phyloP scores from a whole-genome alignment of 2,329 filamentous ascomycete genomes.

The Cladophialophora chaetospira region DNA sequence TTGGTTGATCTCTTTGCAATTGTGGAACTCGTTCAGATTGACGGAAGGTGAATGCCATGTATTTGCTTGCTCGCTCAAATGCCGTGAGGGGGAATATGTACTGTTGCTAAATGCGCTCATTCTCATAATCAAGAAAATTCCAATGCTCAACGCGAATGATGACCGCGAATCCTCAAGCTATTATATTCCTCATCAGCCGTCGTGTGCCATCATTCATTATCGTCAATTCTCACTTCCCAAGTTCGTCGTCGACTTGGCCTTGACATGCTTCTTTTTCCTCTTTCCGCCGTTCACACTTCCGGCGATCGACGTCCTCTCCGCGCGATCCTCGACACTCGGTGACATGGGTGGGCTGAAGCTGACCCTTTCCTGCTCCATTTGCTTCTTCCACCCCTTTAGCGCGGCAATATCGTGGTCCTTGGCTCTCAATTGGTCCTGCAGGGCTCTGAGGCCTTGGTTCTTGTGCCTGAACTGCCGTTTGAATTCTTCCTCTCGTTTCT shows the following conservation, averaged over 20 bases:
- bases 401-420: conserved; percentile 15
- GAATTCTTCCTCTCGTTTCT: conserved; percentile 10
- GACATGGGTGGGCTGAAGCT: background rate
- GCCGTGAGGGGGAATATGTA: too few species aligned
- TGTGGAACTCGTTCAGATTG: too few species aligned
- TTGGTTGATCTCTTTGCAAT: too few species aligned
- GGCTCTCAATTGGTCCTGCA: conserved; percentile 16
- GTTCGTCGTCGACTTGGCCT: background rate
- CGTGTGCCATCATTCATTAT: too few species aligned
- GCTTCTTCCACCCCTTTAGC: conserved; percentile 22
- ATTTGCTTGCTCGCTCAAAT: too few species aligned
- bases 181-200: too few species aligned
- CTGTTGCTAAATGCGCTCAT: too few species aligned
- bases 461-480: conserved; percentile 4
- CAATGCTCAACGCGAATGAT: too few species aligned
- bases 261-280: conserved; percentile 4
- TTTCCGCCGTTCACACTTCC: conserved; percentile 13
- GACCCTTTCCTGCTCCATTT: conserved; percentile 18
- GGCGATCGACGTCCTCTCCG: conserved; percentile 13
- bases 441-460: background rate
- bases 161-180: too few species aligned
- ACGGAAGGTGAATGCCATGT: too few species aligned
- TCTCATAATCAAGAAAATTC: too few species aligned
- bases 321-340: conserved; percentile 4
- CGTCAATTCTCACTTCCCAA: too few species aligned